phyloP scores from a whole-genome alignment of 1,284 basidiomycete genomes.

The Cutaneotrichosporon sp. region DNA sequence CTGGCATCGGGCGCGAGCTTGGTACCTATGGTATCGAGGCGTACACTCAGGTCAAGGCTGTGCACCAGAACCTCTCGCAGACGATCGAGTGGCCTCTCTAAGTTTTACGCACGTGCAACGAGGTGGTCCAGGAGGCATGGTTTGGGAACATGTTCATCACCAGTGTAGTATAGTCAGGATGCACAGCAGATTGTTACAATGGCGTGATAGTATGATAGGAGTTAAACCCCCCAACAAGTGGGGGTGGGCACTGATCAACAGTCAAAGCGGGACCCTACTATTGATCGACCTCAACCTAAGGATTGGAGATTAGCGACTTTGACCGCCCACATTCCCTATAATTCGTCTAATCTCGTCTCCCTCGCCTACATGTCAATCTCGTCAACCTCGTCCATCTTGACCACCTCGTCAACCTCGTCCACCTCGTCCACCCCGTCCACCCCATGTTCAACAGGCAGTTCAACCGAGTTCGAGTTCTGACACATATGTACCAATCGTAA shows the following conservation, averaged over 20 bases:
- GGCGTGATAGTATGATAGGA: too few relatives aligned
- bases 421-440: too few relatives aligned
- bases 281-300: too few relatives aligned
- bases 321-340: not conserved
- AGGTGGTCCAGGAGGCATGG: not conserved
- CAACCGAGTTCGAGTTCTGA: too few relatives aligned
- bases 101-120: slow-evolving; percentile 11
- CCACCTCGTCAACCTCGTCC: too few relatives aligned
- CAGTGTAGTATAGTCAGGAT: slow-evolving; percentile 10
- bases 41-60: slow-evolving; percentile 79
- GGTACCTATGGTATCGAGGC: slow-evolving; percentile 81
- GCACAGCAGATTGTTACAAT: not conserved
- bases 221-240: too few relatives aligned
- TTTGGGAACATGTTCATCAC: not conserved
- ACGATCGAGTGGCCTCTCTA: slow-evolving; percentile 27
- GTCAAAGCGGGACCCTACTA: too few relatives aligned
- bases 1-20: slow-evolving; percentile 77
- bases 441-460: too few relatives aligned
- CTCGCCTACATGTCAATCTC: not conserved
- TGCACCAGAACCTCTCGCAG: slow-evolving; percentile 68
- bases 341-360: not conserved
- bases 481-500: too few relatives aligned
- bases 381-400: not conserved
- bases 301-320: not conserved
- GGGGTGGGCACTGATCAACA: too few relatives aligned